Evolutionary conservation across 2,329 filamentous ascomycete species (phyloP).

Genomic region (Penicillium thymicola): DNA sequence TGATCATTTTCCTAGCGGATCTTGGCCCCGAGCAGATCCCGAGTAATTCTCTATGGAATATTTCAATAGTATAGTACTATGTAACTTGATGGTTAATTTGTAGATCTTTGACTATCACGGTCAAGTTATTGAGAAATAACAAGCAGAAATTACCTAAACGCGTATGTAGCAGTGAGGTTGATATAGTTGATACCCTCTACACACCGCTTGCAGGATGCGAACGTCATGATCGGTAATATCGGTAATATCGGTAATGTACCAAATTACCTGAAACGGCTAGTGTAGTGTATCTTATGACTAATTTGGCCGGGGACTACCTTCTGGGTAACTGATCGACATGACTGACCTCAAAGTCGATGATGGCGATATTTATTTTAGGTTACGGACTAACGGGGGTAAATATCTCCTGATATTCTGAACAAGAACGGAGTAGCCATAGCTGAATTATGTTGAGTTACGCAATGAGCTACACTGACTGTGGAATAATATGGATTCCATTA

Average conservation of each 20-base stretch:
- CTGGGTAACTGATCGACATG: neutral
- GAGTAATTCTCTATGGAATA: neutral
- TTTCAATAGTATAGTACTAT: neutral
- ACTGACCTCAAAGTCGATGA: conserved; percentile 1
- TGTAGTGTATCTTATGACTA: conserved; percentile 15
- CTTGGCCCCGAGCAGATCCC: neutral
- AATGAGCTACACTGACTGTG: neutral
- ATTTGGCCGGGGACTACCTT: neutral
- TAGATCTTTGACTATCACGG: conserved; percentile 2
- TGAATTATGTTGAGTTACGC: neutral
- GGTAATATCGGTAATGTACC: conserved; percentile 10
- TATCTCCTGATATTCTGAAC: neutral
- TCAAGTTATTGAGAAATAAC: neutral
- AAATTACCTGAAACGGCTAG: conserved; percentile 16
- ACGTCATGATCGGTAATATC: conserved; percentile 20
- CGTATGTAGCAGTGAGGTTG: neutral
- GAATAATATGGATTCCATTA: conserved; percentile 8
- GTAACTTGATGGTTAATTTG: neutral
- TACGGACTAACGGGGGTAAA: neutral
- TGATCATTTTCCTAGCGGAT: conserved; percentile 6
- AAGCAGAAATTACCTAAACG: neutral
- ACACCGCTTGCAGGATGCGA: conserved; percentile 22
- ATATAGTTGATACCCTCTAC: neutral
- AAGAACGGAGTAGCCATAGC: neutral
- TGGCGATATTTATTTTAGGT: conserved; percentile 1